Base-by-base conservation (phyloP, 345 rosid species). In the Gossypium arboreum region DNA sequence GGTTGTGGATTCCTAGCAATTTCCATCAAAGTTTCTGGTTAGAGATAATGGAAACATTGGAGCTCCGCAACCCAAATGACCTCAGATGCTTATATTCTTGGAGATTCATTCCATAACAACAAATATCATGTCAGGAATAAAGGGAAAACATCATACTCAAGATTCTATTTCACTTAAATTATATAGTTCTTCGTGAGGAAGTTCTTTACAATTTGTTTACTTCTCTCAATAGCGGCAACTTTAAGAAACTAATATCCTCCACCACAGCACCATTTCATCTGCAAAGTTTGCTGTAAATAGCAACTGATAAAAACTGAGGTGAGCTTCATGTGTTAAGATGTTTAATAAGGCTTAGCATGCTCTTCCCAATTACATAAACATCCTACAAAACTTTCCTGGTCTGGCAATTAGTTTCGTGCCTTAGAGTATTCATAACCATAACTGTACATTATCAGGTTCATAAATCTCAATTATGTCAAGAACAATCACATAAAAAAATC, bases 221-320 rank as follows among this genome's bases (percentile, higher is more conserved):
- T n/a, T 71, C 41, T 57, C 66, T 8, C 75, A 43, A 12, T 58
- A 20, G 55, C 66, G 4, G 75, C 75, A 45, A 45, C 29, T 8
- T 7, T 44, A 52, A 51, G 47, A 27, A 52, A 29, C 73, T 70
- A 29, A 51, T 27, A 69, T 29, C 41, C 25, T 69, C 25, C 73
- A 9, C 60, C 47, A 11, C 60, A 24, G 43, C 75, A 24, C 75
- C 56, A 58, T 72, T 24, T 72, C 22, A 44, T 59, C 44, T 29
- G 47, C 61, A 52, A 54, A 17, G 48, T 34, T 52, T 70, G 73
- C 27, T 16, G 13, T 44, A 66, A 20, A 29, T 29, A 52, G 45
- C 24, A 44, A 41, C 43, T 24, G 9, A 9, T 15, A 59, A 60
- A 22, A 50, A 12, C 15, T 11, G 8, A 59, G 24, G 43, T 41